Conservation (phyloP, 2,329 filamentous ascomycete genomes). For the Hyphodiscus sp. region DNA sequence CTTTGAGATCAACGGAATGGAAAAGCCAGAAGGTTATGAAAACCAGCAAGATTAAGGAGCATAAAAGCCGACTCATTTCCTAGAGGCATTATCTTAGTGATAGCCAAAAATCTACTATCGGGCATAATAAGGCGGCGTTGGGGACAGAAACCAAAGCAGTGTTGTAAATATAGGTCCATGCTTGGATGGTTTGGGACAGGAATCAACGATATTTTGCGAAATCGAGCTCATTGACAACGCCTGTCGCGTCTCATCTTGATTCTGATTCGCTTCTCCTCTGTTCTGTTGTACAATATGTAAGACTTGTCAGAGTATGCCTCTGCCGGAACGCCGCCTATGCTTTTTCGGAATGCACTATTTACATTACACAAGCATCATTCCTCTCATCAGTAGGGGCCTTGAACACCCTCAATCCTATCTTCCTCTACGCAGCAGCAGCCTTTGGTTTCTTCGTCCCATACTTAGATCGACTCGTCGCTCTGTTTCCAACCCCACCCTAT, state of each 20-base stretch:
- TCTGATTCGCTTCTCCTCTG: background rate
- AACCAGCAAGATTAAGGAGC: constrained; percentile 49
- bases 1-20: constrained; percentile 74
- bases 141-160: background rate
- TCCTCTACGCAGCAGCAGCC: constrained; percentile 35
- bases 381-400: too few relatives aligned
- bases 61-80: background rate
- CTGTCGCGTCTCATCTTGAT: background rate
- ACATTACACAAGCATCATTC: background rate
- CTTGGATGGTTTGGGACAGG: constrained; percentile 1
- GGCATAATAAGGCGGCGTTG: constrained; percentile 18
- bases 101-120: constrained; percentile 11
- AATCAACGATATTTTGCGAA: background rate
- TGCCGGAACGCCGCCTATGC: constrained; percentile 5
- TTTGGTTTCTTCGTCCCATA: constrained; percentile 98
- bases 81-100: constrained; percentile 8
- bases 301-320: background rate
- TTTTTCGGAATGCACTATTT: background rate
- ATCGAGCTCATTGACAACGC: background rate
- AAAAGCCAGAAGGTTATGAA: constrained; percentile 83
- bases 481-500: constrained; percentile 83
- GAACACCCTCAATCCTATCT: constrained; percentile 1
- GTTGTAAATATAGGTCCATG: constrained; percentile 2
- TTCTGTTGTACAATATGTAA: constrained; percentile 1
- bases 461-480: constrained; percentile 83